Conservation (phyloP, 805 yeast genomes). For the Metschnikowia dekortorum region DNA sequence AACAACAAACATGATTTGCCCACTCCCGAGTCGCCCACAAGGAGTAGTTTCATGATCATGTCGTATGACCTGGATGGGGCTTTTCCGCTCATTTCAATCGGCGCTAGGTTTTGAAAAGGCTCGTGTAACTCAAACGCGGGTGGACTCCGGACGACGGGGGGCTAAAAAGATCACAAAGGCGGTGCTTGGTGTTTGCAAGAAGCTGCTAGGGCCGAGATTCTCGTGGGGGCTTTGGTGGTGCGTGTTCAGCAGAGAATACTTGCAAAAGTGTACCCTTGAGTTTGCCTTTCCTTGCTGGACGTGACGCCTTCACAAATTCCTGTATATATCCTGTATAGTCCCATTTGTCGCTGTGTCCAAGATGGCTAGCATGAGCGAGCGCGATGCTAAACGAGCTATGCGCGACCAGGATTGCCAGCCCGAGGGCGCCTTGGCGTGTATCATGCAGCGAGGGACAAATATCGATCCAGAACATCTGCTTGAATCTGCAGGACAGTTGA, state of each 20-base stretch:
- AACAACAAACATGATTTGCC: constrained; percentile 87
- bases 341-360: not conserved
- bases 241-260: not conserved
- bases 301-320: constrained; percentile 12
- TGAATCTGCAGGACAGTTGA: too few relatives aligned
- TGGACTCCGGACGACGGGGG: not conserved
- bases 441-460: too few relatives aligned
- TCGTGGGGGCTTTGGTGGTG: not conserved
- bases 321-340: constrained; percentile 9
- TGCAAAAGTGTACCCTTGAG: not conserved
- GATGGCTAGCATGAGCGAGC: not conserved
- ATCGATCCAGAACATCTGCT: too few relatives aligned
- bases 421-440: too few relatives aligned
- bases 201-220: not conserved
- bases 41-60: constrained; percentile 83
- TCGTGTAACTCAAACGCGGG: not conserved
- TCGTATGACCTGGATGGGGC: constrained; percentile 74
- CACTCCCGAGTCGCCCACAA: constrained; percentile 90
- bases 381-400: not conserved
- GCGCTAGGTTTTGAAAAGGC: not conserved
- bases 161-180: not conserved
- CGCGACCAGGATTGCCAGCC: not conserved
- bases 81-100: constrained; percentile 50
- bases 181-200: not conserved
- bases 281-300: constrained; percentile 5